These are phyloP conservation scores for Carex littledalei DNA, from an alignment of 176 grass and related monocot genomes.

Conservation along the genomic window DNA sequence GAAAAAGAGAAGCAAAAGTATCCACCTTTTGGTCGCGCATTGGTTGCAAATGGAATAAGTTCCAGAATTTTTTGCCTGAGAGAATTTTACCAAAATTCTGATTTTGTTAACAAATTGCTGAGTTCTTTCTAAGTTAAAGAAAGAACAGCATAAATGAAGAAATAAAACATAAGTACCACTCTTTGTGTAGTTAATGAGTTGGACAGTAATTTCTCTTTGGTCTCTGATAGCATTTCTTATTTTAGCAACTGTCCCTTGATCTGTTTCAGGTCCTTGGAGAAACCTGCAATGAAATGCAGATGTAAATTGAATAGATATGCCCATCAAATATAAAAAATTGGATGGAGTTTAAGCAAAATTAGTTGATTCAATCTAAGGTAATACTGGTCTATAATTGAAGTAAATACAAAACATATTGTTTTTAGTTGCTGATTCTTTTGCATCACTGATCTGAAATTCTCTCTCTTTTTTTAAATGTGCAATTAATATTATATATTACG, in stretches of 20 bases:
- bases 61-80: constrained; percentile 98
- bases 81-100: constrained; percentile 24
- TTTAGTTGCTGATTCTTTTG: background rate
- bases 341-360: background rate
- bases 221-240: constrained; percentile 87
- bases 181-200: constrained; percentile 98
- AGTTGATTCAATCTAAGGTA: background rate
- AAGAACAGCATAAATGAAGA: background rate
- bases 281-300: constrained; percentile 38
- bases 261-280: constrained; percentile 96
- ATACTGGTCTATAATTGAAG: background rate
- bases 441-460: background rate
- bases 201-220: constrained; percentile 84
- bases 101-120: background rate
- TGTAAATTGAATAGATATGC: background rate
- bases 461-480: background rate
- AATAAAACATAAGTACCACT: constrained; percentile 45
- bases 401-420: background rate
- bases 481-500: background rate
- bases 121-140: background rate
- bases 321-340: background rate
- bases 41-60: constrained; percentile 94
- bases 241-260: constrained; percentile 72
- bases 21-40: constrained; percentile 95
- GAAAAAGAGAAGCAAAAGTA: background rate